These are phyloP conservation scores for Sporothrix sp. DNA, from an alignment of 2,329 filamentous ascomycete species.

Conservation along the genomic window DNA sequence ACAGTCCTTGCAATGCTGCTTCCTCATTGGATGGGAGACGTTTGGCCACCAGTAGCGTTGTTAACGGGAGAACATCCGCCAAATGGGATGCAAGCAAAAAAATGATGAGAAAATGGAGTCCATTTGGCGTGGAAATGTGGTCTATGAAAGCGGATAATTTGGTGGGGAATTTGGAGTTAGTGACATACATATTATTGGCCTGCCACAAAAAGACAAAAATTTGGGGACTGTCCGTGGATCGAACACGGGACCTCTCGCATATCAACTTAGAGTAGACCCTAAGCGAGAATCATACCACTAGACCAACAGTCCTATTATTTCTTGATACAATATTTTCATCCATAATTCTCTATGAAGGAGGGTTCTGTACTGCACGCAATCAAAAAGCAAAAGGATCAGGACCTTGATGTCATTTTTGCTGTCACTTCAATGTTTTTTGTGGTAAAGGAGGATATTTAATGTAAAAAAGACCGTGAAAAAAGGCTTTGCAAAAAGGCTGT, in stretches of 20 bases:
- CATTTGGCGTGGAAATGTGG: neutral
- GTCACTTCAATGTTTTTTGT: too few relatives aligned
- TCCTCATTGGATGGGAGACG: neutral
- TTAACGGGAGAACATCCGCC: neutral
- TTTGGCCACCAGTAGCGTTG: neutral
- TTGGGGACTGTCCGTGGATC: constrained; percentile 15
- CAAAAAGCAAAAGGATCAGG: too few relatives aligned
- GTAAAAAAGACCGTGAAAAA: too few relatives aligned
- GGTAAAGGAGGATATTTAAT: too few relatives aligned
- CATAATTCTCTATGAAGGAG: too few relatives aligned
- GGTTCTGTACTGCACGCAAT: too few relatives aligned
- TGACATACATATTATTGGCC: too few relatives aligned
- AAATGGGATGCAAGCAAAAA: neutral
- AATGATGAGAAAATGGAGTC: neutral
- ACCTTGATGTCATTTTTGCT: too few relatives aligned
- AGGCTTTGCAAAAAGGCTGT: too few relatives aligned
- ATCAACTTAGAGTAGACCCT: constrained; percentile 29
- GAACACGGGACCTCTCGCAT: constrained; percentile 16
- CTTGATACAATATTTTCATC: neutral
- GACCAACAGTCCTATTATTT: constrained; percentile 26
- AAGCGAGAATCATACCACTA: constrained; percentile 60
- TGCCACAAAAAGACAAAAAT: constrained; percentile 9
- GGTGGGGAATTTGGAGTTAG: too few relatives aligned
- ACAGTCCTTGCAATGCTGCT: neutral
- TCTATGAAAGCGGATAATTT: neutral